Base-by-base conservation (phyloP, 805 yeast genomes). In the Candida vartiovaarae region DNA sequence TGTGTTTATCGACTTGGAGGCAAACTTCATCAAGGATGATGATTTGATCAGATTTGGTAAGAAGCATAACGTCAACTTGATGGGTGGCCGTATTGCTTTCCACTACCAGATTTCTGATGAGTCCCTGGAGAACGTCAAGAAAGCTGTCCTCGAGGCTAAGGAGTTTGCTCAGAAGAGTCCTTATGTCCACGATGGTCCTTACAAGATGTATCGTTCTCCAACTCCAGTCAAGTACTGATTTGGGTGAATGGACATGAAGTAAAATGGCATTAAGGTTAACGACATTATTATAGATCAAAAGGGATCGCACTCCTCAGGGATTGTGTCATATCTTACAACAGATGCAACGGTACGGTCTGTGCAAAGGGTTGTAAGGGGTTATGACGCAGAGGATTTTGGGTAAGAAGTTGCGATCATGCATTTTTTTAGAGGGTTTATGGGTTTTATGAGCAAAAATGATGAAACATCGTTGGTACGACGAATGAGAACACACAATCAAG, bases 51-150 rank as follows among this genome's bases (percentile, higher is more conserved):
- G 72, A 51, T 64, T 72, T 46, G 87, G 82, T 46, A 61, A 68
- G 36, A 76, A 83, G 54, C 68, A 79, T 57, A 75, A 77, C 39
- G 72, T 90, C 44, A 80, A 75, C 53, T 63, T 83, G 33, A 73
- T 74, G 75, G 88, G 89, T 40, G 80, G 80, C 41, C 75, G 96
- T 57, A 64, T 90, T 38, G 87, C 95, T 1, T 82, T 89, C 71
- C 95, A 87, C 54, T 80, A 78, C 62, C 89, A 82, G 63, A 74
- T 71, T 45, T 63, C 78, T 24, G 66, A 67, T 27, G 76, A 72
- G 37, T 71, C 83, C 28, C 62, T 82, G 39, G 83, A 76, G 42
- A 68, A 66, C 39, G 68, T 84, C 39, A 82, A 82, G 55, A 57
- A 59, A 38, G 82, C 82, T 3, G 63, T 84, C 20, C 55, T 67